Base-by-base conservation (phyloP, 306 rosid genomes). In the Casuarina cunninghamiana region DNA sequence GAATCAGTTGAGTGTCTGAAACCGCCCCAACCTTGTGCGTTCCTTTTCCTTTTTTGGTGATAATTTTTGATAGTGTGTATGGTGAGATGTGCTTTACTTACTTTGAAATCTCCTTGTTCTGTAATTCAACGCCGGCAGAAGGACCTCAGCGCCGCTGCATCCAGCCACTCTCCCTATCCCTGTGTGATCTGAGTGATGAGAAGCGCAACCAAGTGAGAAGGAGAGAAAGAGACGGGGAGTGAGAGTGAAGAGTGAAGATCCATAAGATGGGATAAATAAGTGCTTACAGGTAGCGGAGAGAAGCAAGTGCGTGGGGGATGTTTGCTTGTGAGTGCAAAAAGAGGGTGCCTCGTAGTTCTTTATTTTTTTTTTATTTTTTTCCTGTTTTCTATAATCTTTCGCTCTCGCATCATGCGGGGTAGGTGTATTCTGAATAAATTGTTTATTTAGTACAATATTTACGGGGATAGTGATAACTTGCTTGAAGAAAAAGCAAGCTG, bases 301-400 rank as follows among this genome's bases (percentile, higher is more conserved):
- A 66, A 60, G 41, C 41, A 45, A 49, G 81, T 69, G 76, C 35
- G 78, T 62, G 81, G 84, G 43, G 89, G 80, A 89, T 89, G 92
- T 88, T 88, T 91, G 97, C 92, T 88, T 89, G 82, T 82, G 89
- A 89, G 53, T 73, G 94, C 87, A 88, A 88, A 26, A 88, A 83
- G 90, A 78, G 43, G 68, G 77, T 58, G 81, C 76, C 60, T 76
- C 81, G 62, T 46, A 50, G 21, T 12, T 62, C 66, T 21, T 21
- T 21, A 21, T 26, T 26, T 26, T 26, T 26, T 26, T 26, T 26
- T 26, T 26, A 0, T 26, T 26, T 26, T 26, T 26, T 26, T 26
- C 19, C 32, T 44, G 58, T 38, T 53, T 46, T 53, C 6, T 62
- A 8, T n/a, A 51, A 5, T 44, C 26, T 3, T 19, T 2, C 2